Evolutionary conservation across 2,329 filamentous ascomycete species (phyloP), one percentile per base, ranked within the genome.

Genomic region (Cercospora berteroae): DNA sequence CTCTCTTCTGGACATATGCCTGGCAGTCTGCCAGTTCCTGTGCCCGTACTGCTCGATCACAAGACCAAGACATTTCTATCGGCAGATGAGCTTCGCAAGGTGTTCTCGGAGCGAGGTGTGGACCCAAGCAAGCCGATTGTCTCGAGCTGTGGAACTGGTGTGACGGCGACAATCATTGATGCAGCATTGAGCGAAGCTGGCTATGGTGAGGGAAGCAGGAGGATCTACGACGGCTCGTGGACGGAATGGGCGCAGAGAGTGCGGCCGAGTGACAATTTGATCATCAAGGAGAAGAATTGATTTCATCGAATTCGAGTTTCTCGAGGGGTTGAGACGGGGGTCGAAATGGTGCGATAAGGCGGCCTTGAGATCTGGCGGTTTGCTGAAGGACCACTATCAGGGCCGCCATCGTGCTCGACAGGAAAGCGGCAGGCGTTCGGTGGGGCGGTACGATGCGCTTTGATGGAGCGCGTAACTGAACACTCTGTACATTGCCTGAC

Each of bases 211-310:
- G 85, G 89, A 64, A 86, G 87, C 65, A 68, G 72, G 12, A 89
- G 86, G 76, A 84, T 99, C 23, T 99, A 99, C 76, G 95, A 99
- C 79, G 95, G 95, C 58, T 97, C 94, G 80, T 99, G 95, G 95
- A 98, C 95, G 1, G 78, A 79, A 68, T 79, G 77, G 76, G 78
- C 78, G n/a, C 77, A 78, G 68, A 68, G 78, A 62, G 77, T 78
- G 29, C 65, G 73, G 63, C 71, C 73, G 5, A 69, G 68, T n/a
- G 77, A 79, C 16, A 75, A 76, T 23, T 63, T 79, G 65, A 80
- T 80, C 48, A 63, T 75, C 48, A 79, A 78, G 42, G 66, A 65
- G 39, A 29, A 63, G 20, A 58, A 64, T 33, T 64, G 50, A 64
- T 25, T 18, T 52, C 36, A 27, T 3, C 8, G 18, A 8, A 5